Percentiles rank a stretch among this genome's conserved stretches.
phyloP scores from a whole-genome alignment of 495 filamentous ascomycete species.

The Penicillium longicatenatum region DNA sequence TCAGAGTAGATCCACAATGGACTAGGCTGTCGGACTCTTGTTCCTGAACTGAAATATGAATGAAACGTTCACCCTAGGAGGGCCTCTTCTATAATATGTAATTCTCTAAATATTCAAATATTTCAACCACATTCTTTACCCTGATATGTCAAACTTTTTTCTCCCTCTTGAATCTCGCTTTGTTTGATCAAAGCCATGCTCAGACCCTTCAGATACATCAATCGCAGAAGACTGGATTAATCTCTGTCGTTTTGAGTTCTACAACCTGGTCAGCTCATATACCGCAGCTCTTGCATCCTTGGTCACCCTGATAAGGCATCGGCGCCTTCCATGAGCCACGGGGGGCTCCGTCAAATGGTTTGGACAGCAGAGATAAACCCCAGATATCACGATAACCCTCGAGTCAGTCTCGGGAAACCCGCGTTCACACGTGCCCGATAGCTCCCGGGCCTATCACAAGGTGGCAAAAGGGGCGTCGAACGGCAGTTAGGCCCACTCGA shows the following conservation, averaged over 20 bases:
- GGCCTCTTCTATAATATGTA: no score
- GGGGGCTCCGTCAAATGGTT: constrained; percentile 17
- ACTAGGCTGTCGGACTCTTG: no score
- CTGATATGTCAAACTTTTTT: no score
- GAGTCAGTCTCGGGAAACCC: constrained; percentile 4
- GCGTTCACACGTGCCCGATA: neutral
- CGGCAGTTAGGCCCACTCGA: neutral
- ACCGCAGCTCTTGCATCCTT: neutral
- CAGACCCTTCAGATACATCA: neutral
- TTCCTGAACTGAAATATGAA: no score
- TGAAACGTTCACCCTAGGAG: no score
- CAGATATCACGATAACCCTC: constrained; percentile 22
- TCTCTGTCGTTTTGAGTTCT: neutral
- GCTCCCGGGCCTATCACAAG: neutral
- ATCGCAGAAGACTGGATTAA: neutral
- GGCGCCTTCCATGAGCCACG: constrained; percentile 24
- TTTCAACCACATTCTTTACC: no score
- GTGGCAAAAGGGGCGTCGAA: neutral
- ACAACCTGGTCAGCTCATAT: neutral
- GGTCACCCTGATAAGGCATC: constrained; percentile 11
- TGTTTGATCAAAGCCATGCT: neutral
- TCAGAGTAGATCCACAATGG: no score
- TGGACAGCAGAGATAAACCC: constrained; percentile 13
- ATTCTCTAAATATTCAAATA: no score
- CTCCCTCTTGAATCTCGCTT: no score